phyloP scores from a whole-genome alignment of 129 eudicot species.

The Rutidosis leptorrhynchoides region DNA sequence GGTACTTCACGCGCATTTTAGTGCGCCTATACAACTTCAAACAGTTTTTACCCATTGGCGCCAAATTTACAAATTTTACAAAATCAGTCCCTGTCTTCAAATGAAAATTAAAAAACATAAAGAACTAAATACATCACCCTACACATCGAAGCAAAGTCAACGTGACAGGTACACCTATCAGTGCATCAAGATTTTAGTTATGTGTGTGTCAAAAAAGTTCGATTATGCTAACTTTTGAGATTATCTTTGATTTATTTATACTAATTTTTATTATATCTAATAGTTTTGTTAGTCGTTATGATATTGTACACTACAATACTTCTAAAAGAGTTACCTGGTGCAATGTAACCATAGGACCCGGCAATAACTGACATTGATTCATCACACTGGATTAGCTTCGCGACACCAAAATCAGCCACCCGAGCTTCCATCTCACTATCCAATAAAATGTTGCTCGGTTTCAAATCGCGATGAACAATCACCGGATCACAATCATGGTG shows the following conservation, averaged over 20 bases:
- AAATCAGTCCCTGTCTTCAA: constrained; percentile 15
- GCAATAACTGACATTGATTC: constrained; percentile 98
- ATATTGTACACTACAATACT: no score
- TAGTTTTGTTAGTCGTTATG: neutral
- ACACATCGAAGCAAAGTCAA: constrained; percentile 37
- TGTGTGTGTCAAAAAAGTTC: no score
- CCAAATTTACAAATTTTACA: constrained; percentile 23
- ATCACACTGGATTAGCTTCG: constrained; percentile 74
- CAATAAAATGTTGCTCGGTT: constrained; percentile 85
- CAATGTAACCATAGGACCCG: constrained; percentile 96
- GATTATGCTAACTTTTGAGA: no score
- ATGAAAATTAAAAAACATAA: neutral
- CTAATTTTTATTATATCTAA: neutral
- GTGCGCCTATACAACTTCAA: constrained; percentile 33
- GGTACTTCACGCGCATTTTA: constrained; percentile 46
- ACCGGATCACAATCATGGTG: constrained; percentile 98
- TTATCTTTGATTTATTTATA: neutral
- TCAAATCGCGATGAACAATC: constrained; percentile 89
- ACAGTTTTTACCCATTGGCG: constrained; percentile 37
- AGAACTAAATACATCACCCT: constrained; percentile 29
- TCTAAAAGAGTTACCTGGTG: constrained; percentile 80
- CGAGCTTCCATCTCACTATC: constrained; percentile 93
- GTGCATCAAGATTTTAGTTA: neutral
- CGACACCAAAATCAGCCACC: constrained; percentile 98
- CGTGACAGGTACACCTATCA: constrained; percentile 17